Percentiles rank a stretch among this genome's conserved stretches.
These are phyloP conservation scores for Chaetomium fimeti DNA, from an alignment of 495 filamentous ascomycete genomes.

Conservation along the genomic window DNA sequence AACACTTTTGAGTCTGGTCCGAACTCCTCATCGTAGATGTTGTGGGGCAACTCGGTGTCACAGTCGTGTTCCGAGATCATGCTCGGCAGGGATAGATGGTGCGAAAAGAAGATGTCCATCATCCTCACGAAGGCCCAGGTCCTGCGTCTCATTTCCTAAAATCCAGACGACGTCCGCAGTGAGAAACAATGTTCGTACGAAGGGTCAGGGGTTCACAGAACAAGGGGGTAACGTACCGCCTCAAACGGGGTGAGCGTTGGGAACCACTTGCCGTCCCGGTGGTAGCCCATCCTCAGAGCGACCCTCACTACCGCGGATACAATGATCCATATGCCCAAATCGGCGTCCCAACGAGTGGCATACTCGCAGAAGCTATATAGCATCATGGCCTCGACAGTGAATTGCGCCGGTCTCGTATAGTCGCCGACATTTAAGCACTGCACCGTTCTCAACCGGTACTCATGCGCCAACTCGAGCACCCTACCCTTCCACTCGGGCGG, in stretches of 20 bases:
- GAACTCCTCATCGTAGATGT: conserved; percentile 93
- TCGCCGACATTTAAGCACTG: conserved; percentile 86
- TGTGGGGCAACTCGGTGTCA: conserved; percentile 82
- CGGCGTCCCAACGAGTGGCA: conserved; percentile 72
- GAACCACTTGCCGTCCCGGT: conserved; percentile 85
- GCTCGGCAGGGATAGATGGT: conserved; percentile 79
- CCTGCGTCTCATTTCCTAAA: conserved; percentile 78
- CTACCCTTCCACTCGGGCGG: conserved; percentile 77
- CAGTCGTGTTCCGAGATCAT: conserved; percentile 82
- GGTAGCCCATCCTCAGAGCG: conserved; percentile 93
- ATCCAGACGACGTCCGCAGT: background rate
- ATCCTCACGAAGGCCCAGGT: conserved; percentile 84
- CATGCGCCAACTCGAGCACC: conserved; percentile 71
- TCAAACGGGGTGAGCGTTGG: conserved; percentile 80
- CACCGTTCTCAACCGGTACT: conserved; percentile 77
- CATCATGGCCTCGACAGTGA: conserved; percentile 86
- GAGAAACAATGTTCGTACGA: background rate
- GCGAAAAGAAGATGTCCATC: conserved; percentile 83
- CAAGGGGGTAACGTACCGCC: conserved; percentile 48
- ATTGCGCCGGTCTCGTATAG: conserved; percentile 79
- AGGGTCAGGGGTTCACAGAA: background rate
- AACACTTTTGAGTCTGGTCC: conserved; percentile 72
- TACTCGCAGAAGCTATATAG: conserved; percentile 84
- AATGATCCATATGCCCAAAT: conserved; percentile 78
- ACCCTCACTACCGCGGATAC: conserved; percentile 77